Conservation (phyloP, 2,329 filamentous ascomycete genomes). For the Myrmaecium sp. region DNA sequence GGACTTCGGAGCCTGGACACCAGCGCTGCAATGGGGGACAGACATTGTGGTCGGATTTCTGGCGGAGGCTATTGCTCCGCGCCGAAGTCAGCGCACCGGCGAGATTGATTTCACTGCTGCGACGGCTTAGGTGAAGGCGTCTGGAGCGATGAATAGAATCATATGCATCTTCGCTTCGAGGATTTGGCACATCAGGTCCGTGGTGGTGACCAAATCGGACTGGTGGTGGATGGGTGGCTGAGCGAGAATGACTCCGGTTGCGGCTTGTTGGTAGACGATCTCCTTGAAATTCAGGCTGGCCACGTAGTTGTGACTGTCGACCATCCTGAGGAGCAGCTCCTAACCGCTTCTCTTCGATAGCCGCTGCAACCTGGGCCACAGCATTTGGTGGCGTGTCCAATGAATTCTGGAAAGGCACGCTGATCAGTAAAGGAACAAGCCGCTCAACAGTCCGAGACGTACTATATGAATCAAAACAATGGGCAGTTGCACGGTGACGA, state of each 20-base stretch:
- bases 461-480: constrained; percentile 40
- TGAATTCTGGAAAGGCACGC: constrained; percentile 31
- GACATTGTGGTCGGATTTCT: constrained; percentile 9
- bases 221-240: too few species aligned
- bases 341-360: constrained; percentile 33
- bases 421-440: not conserved
- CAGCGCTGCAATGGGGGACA: constrained; percentile 4
- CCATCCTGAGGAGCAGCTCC: constrained; percentile 2
- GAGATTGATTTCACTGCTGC: too few species aligned
- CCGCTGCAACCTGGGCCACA: constrained; percentile 36
- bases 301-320: not conserved
- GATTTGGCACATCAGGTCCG: too few species aligned
- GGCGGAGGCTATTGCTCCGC: too few species aligned
- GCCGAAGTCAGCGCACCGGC: too few species aligned
- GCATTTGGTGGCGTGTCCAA: constrained; percentile 39
- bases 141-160: too few species aligned
- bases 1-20: too few species aligned
- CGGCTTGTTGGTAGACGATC: not conserved
- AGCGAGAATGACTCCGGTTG: not conserved
- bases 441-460: constrained; percentile 1
- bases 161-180: too few species aligned
- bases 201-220: too few species aligned
- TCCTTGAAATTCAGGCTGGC: not conserved
- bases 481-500: constrained; percentile 36
- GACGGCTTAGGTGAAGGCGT: too few species aligned